Percentiles rank a stretch among this genome's conserved stretches.
Conservation (phyloP, 129 eudicot species). For the Sambucus nigra region DNA sequence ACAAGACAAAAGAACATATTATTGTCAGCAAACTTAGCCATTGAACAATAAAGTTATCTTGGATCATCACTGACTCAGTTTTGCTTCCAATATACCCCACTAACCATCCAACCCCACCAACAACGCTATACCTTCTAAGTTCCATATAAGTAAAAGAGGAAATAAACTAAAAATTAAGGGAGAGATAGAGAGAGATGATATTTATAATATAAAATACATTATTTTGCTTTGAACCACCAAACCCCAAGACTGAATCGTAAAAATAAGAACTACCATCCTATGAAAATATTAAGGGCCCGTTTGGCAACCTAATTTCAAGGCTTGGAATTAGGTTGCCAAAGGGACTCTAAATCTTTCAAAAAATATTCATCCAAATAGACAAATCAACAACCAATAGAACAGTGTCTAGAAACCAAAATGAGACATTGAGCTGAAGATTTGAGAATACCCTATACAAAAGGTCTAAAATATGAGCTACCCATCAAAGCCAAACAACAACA, state of each 20-base stretch:
- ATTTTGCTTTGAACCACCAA: neutral
- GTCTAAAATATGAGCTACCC: constrained; percentile 8
- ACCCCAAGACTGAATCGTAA: constrained; percentile 5
- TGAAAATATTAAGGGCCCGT: too few species aligned
- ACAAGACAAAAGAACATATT: neutral
- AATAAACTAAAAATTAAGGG: neutral
- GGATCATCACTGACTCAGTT: constrained; percentile 18
- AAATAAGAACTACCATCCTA: constrained; percentile 1
- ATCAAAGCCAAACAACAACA: constrained; percentile 1
- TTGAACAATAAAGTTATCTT: constrained; percentile 5
- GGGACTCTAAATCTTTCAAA: too few species aligned
- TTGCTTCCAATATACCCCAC: constrained; percentile 42
- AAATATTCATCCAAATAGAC: too few species aligned
- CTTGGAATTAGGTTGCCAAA: too few species aligned
- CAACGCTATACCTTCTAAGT: neutral
- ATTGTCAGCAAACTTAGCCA: neutral
- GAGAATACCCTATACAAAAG: constrained; percentile 12
- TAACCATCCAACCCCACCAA: constrained; percentile 8
- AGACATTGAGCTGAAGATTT: constrained; percentile 10
- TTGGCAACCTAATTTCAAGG: too few species aligned
- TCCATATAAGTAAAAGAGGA: neutral
- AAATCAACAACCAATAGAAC: constrained; percentile 15
- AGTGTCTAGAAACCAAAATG: constrained; percentile 8
- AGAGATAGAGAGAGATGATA: neutral
- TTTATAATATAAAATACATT: neutral